Evolutionary conservation across 2,329 filamentous ascomycete genomes (phyloP).

Genomic region (Lachnellula occidentalis): DNA sequence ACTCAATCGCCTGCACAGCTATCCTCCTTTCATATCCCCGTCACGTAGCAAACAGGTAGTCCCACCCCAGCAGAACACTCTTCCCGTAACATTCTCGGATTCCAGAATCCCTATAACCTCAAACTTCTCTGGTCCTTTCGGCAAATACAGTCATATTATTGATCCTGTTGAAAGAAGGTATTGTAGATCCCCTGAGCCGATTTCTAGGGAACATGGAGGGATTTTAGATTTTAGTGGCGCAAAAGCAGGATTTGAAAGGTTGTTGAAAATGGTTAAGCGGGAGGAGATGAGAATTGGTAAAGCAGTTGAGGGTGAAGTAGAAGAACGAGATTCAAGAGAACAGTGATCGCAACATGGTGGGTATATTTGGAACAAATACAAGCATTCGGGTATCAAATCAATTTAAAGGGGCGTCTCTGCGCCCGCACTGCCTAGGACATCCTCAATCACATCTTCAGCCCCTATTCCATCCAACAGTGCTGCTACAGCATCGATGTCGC

Average conservation of each 20-base stretch:
- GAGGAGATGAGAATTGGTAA: not conserved
- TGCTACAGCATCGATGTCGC: conserved; percentile 64
- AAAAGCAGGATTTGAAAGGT: not conserved
- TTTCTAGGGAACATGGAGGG: not conserved
- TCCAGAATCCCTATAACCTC: not conserved
- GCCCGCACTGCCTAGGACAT: conserved; percentile 47
- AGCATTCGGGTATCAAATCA: not conserved
- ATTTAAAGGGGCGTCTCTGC: conserved; percentile 49
- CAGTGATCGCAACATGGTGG: no score
- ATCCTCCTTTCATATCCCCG: no score
- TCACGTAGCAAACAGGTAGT: no score
- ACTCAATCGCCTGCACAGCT: no score
- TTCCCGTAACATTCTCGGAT: no score
- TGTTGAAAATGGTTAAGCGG: not conserved
- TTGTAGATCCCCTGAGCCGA: not conserved
- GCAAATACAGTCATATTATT: not conserved
- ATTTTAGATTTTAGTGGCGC: not conserved
- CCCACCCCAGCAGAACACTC: no score
- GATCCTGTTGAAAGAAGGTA: not conserved
- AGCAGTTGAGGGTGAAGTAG: not conserved
- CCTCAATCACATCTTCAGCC: conserved; percentile 59
- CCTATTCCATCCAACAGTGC: conserved; percentile 57
- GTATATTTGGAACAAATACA: no score
- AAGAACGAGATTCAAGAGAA: not conserved
- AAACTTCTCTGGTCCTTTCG: not conserved